These are phyloP conservation scores for Cenchrus fungigraminus DNA, from an alignment of 176 grass and related monocot species.

Conservation along the genomic window DNA sequence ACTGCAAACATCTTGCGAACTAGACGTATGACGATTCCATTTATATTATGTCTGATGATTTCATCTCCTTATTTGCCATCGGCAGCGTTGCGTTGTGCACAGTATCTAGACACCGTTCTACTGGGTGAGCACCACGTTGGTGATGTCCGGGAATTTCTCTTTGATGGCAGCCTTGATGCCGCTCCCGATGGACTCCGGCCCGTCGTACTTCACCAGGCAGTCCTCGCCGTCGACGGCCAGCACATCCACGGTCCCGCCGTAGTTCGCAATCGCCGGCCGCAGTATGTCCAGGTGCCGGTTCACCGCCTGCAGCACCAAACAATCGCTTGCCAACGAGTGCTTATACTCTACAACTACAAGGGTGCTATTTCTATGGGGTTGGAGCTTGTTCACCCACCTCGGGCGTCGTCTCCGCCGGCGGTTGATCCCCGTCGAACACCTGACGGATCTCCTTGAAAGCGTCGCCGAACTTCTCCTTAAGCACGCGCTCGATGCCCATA, in stretches of 20 bases:
- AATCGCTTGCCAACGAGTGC: not conserved
- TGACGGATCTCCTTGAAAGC: slow-evolving; percentile 76
- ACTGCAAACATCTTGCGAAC: not conserved
- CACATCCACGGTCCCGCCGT: slow-evolving; percentile 83
- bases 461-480: slow-evolving; percentile 95
- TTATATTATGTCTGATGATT: not conserved
- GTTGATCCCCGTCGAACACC: slow-evolving; percentile 57
- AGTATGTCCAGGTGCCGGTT: slow-evolving; percentile 96
- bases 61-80: not conserved
- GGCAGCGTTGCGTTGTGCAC: not conserved
- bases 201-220: slow-evolving; percentile 84
- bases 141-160: slow-evolving; percentile 90
- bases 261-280: slow-evolving; percentile 87
- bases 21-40: not conserved
- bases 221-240: slow-evolving; percentile 69
- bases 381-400: slow-evolving; percentile 47
- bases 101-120: not conserved
- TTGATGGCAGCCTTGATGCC: slow-evolving; percentile 94
- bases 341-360: not conserved
- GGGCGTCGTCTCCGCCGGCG: slow-evolving; percentile 51
- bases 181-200: slow-evolving; percentile 80
- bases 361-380: not conserved
- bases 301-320: slow-evolving; percentile 65
- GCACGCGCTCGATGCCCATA: slow-evolving; percentile 93
- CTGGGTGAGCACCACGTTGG: slow-evolving; percentile 74